Percentiles rank a stretch among this genome's conserved stretches.
Evolutionary conservation across 1,284 basidiomycete genomes (phyloP).

Genomic region (Ustilago cynodontis): DNA sequence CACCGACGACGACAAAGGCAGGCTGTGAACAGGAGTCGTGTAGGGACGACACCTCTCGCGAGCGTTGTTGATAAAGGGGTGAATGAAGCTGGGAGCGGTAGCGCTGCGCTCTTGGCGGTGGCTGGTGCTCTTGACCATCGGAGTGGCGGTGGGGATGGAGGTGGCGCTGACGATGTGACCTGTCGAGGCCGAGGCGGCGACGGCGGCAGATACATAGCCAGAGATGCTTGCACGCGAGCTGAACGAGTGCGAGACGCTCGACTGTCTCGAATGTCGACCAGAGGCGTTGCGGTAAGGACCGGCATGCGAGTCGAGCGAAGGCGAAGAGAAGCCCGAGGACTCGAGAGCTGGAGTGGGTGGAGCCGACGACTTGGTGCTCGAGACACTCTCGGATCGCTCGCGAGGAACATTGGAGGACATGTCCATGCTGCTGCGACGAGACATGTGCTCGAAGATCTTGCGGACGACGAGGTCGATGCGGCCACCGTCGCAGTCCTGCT

Average conservation of each 20-base stretch:
- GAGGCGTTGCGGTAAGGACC: conserved; percentile 34
- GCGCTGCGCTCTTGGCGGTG: conserved; percentile 45
- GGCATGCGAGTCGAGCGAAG: conserved; percentile 42
- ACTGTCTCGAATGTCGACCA: conserved; percentile 47
- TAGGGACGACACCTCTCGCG: conserved; percentile 53
- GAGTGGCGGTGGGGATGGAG: conserved; percentile 36
- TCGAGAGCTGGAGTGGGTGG: conserved; percentile 41
- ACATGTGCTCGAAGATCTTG: conserved; percentile 40
- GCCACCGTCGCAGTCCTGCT: conserved; percentile 42
- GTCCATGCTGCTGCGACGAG: conserved; percentile 35
- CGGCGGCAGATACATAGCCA: conserved; percentile 29
- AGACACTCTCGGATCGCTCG: conserved; percentile 41
- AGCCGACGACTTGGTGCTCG: conserved; percentile 36
- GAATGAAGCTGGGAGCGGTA: conserved; percentile 42
- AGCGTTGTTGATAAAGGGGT: conserved; percentile 46
- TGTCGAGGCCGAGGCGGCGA: conserved; percentile 20
- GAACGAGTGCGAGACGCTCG: conserved; percentile 41
- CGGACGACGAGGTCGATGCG: conserved; percentile 45
- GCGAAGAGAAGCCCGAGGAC: conserved; percentile 43
- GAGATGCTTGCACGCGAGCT: conserved; percentile 52
- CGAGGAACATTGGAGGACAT: conserved; percentile 17
- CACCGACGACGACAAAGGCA: conserved; percentile 29
- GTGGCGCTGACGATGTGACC: conserved; percentile 26
- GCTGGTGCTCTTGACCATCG: conserved; percentile 49
- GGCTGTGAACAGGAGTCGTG: conserved; percentile 54